These are phyloP conservation scores for Spencermartinsiella ligniputridi DNA, from an alignment of 1,139 yeast genomes.

Conservation along the genomic window DNA sequence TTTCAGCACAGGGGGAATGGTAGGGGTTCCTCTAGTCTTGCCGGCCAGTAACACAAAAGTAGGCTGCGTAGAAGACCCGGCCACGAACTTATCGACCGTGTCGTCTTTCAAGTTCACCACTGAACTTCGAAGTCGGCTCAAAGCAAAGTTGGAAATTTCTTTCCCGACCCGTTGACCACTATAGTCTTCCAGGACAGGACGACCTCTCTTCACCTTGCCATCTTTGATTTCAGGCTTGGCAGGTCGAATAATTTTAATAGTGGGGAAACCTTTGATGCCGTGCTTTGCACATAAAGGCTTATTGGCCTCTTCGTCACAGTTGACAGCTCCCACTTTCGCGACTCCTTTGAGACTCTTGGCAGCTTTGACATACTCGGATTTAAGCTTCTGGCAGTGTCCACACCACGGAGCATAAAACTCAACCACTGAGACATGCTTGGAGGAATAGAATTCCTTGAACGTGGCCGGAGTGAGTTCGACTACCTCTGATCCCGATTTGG, in stretches of 20 bases:
- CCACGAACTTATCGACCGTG: constrained; percentile 15
- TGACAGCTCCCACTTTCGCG: constrained; percentile 76
- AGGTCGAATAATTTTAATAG: constrained; percentile 76
- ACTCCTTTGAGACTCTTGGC: constrained; percentile 58
- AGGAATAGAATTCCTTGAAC: constrained; percentile 42
- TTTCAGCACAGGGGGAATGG: constrained; percentile 60
- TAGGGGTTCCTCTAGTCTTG: constrained; percentile 22
- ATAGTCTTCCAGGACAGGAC: constrained; percentile 62
- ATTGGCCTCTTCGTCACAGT: constrained; percentile 72
- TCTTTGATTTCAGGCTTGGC: constrained; percentile 50
- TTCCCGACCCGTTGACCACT: constrained; percentile 63
- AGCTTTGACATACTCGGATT: constrained; percentile 60
- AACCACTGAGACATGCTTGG: constrained; percentile 78
- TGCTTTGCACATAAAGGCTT: constrained; percentile 66
- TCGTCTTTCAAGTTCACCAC: constrained; percentile 15
- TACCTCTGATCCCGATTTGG: constrained; percentile 5
- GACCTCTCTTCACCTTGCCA: constrained; percentile 22
- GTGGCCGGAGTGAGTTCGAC: constrained; percentile 7
- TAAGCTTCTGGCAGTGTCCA: constrained; percentile 69
- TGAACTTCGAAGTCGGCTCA: constrained; percentile 61
- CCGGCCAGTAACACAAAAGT: constrained; percentile 30
- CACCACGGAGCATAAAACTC: constrained; percentile 99
- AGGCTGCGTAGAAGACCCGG: constrained; percentile 15
- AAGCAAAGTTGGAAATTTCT: constrained; percentile 54
- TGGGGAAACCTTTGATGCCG: constrained; percentile 73